phyloP scores from a whole-genome alignment of 148 eudicot genomes.

The Rhododendron kiyosumense region DNA sequence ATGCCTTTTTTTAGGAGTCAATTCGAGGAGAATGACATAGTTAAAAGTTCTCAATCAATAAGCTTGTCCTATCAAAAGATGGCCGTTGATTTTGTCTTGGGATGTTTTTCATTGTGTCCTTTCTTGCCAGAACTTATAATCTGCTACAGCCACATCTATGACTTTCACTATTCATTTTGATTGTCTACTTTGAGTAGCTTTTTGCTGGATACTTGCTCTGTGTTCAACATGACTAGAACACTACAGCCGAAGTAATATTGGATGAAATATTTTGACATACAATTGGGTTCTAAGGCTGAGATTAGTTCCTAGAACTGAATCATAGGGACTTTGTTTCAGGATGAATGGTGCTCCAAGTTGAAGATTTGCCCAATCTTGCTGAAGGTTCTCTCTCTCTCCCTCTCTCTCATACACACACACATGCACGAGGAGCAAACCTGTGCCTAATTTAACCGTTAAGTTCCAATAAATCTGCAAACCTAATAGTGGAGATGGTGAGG shows the following conservation, averaged over 20 bases:
- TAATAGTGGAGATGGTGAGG: too few species aligned
- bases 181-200: slow-evolving; percentile 1
- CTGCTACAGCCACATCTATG: neutral
- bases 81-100: neutral
- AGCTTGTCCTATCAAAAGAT: neutral
- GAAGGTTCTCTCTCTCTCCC: slow-evolving; percentile 52
- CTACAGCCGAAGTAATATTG: neutral
- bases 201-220: neutral
- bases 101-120: neutral
- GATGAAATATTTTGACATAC: neutral
- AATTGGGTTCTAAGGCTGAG: neutral
- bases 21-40: neutral
- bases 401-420: neutral
- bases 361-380: slow-evolving; percentile 94
- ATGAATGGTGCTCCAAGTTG: slow-evolving; percentile 97
- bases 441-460: neutral
- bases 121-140: neutral
- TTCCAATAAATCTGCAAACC: neutral
- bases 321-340: slow-evolving; percentile 40
- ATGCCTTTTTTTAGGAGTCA: neutral
- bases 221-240: neutral
- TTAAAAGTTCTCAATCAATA: neutral
- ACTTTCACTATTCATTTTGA: neutral
- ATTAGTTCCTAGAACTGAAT: slow-evolving; percentile 10
- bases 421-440: neutral